phyloP scores from a whole-genome alignment of 768 basidiomycete species.

The Tylopilus rubrobrunneus region DNA sequence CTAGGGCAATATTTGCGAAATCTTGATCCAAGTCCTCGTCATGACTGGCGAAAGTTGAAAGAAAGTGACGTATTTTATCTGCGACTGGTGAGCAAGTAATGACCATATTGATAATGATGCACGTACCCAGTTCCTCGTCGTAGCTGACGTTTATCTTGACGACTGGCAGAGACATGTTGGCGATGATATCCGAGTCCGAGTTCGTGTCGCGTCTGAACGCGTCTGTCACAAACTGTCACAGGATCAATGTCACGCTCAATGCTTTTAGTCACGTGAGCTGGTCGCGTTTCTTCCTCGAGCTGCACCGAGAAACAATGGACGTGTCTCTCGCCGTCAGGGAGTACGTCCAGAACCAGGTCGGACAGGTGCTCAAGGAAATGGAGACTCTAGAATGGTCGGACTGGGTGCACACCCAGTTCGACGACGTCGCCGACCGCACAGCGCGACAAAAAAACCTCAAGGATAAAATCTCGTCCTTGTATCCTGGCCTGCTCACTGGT shows the following conservation, averaged over 20 bases:
- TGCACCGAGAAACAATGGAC: background rate
- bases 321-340: conserved; percentile 6
- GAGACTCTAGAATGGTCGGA: conserved; percentile 12
- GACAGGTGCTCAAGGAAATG: conserved; percentile 8
- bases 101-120: background rate
- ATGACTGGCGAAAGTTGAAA: conserved; percentile 62
- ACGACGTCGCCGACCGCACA: background rate
- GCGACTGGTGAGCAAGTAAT: conserved; percentile 6
- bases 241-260: conserved; percentile 6
- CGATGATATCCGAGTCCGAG: conserved; percentile 3
- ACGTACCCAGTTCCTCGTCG: conserved; percentile 64
- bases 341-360: conserved; percentile 14
- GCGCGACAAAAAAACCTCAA: conserved; percentile 1
- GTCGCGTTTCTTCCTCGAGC: background rate
- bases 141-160: conserved; percentile 62
- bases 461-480: background rate
- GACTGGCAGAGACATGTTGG: conserved; percentile 62
- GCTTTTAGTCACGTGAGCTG: conserved; percentile 11
- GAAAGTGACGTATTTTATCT: conserved; percentile 70
- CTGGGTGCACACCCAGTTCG: conserved; percentile 5
- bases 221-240: conserved; percentile 27
- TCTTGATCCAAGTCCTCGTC: conserved; percentile 64
- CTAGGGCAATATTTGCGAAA: conserved; percentile 69
- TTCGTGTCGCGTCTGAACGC: conserved; percentile 23
- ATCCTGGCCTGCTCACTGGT: conserved; percentile 4